Evolutionary conservation across 768 basidiomycete genomes (phyloP).

Genomic region (Amanita thiersii): DNA sequence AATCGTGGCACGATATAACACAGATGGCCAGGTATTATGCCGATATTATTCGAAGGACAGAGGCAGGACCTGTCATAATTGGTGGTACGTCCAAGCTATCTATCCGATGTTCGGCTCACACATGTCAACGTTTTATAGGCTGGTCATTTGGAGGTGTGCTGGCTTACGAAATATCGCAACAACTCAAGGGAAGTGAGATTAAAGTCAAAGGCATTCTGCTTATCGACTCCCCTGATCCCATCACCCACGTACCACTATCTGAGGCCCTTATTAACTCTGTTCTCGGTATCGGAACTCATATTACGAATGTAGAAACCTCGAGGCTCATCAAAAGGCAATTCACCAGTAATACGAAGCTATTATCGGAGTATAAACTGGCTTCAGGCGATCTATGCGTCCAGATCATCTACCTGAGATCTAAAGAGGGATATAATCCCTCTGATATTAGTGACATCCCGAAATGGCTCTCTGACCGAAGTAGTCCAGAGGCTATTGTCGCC

Average conservation of each 20-base stretch:
- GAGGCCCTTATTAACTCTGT: constrained; percentile 40
- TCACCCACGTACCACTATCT: constrained; percentile 43
- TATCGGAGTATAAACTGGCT: constrained; percentile 30
- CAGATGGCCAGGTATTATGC: constrained; percentile 51
- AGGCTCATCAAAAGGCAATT: constrained; percentile 41
- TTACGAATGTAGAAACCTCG: constrained; percentile 20
- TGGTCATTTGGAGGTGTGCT: constrained; percentile 78
- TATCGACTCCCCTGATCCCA: constrained; percentile 60
- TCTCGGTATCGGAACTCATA: constrained; percentile 23
- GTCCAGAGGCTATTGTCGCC: constrained; percentile 19
- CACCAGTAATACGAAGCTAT: constrained; percentile 34
- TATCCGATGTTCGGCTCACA: neutral
- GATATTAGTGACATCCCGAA: constrained; percentile 28
- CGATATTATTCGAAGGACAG: constrained; percentile 25
- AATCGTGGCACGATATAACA: constrained; percentile 38
- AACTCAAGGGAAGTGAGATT: constrained; percentile 33
- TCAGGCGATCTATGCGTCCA: constrained; percentile 19
- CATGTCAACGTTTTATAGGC: constrained; percentile 27
- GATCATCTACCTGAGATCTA: constrained; percentile 47
- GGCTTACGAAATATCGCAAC: constrained; percentile 55
- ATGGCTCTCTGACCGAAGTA: constrained; percentile 45
- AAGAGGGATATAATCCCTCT: constrained; percentile 31
- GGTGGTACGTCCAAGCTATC: constrained; percentile 39
- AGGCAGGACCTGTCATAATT: constrained; percentile 35
- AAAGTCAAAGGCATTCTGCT: constrained; percentile 49